A percentile compares a stretch with the other conserved stretches of the same genome.
Evolutionary conservation across 164 flowering plant genomes (phyloP).

Genomic region (Magnolia sinica): DNA sequence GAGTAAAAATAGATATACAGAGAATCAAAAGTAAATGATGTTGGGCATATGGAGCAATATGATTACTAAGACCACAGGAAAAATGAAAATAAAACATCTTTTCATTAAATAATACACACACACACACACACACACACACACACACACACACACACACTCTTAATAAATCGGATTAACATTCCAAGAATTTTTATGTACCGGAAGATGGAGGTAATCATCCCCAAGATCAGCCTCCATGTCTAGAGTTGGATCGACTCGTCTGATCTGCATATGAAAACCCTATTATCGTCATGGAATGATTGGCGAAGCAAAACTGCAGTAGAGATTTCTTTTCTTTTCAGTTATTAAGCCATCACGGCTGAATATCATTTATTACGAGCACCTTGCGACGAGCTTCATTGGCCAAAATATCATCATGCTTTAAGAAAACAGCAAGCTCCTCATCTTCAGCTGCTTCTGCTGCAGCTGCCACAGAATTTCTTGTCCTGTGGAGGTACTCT

Average conservation of each 20-base stretch:
- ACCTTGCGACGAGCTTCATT: constrained; percentile 86
- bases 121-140: no score
- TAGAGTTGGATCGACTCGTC: constrained; percentile 89
- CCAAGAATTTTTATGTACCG: constrained; percentile 40
- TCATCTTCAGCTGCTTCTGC: constrained; percentile 99
- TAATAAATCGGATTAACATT: neutral
- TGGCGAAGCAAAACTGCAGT: constrained; percentile 5
- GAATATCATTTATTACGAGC: neutral
- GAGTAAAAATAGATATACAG: no score
- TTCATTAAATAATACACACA: no score
- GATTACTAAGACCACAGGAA: neutral
- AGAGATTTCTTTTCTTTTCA: neutral
- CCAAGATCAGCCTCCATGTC: constrained; percentile 96
- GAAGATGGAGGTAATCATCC: constrained; percentile 90
- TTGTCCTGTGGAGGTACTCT: constrained; percentile 77
- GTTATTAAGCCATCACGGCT: neutral
- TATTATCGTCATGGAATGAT: neutral
- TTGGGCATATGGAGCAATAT: no score
- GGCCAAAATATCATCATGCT: constrained; percentile 80
- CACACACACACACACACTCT: no score
- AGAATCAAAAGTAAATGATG: no score
- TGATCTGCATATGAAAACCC: constrained; percentile 50
- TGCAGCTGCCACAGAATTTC: constrained; percentile 74
- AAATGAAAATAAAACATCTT: no score
- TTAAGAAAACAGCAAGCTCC: constrained; percentile 87